These are phyloP conservation scores for Paraurostyla sp. DNA, from an alignment of 73 alveolate species.

Conservation along the genomic window DNA sequence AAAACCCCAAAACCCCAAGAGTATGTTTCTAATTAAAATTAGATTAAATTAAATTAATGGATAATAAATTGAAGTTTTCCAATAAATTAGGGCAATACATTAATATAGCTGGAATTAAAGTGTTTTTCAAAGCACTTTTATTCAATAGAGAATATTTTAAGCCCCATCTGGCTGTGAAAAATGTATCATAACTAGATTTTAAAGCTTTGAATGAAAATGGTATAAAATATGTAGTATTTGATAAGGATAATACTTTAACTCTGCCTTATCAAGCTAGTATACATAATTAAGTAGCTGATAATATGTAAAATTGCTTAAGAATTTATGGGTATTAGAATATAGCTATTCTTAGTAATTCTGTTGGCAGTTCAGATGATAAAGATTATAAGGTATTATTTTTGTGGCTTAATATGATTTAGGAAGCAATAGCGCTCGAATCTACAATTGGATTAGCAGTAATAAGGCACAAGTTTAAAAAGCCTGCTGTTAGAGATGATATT, in stretches of 20 bases:
- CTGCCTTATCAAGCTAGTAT: conserved; percentile 62
- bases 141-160: conserved; percentile 39
- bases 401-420: conserved; percentile 10
- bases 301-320: conserved; percentile 22
- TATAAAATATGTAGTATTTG: conserved; percentile 71
- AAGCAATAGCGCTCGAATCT: conserved; percentile 32
- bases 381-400: conserved; percentile 7
- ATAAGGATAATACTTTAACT: conserved; percentile 79
- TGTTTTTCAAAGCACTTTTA: conserved; percentile 23
- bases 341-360: conserved; percentile 74
- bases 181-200: conserved; percentile 29
- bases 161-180: conserved; percentile 62
- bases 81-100: conserved; percentile 10
- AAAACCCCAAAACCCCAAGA: conserved; percentile 33
- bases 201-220: conserved; percentile 47
- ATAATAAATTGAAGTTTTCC: conserved; percentile 18
- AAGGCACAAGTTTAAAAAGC: conserved; percentile 65
- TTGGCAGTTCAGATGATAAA: conserved; percentile 74
- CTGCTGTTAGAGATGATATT: conserved; percentile 59
- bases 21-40: not conserved
- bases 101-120: conserved; percentile 14
- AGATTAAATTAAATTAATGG: not conserved
- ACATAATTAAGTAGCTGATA: not conserved
- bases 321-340: conserved; percentile 50
- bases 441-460: conserved; percentile 52